Base-by-base conservation (phyloP, 164 flowering plant species). In the Nymphaea colorata region DNA sequence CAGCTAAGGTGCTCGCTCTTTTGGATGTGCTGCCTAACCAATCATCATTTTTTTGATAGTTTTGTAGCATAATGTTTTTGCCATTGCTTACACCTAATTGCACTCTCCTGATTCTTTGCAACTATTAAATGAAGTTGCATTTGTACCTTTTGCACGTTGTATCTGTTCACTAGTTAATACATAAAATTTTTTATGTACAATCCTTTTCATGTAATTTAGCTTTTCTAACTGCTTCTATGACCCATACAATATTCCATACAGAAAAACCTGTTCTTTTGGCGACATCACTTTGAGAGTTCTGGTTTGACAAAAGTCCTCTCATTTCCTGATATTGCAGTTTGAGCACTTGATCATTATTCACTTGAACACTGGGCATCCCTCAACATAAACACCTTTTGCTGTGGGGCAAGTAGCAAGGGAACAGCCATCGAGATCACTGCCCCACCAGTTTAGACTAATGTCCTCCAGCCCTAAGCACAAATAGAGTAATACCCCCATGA, bases 401-500 rank as follows among this genome's bases (percentile, higher is more conserved):
- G 94, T 87, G 0, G 92, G 96, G 67, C 93, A 90, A 42, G 81
- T 62, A 47, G 96, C 93, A 60, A 82, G 69, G 12, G 89, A 79
- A 59, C 97, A 90, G 1, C 84, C 87, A 70, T 87, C 93, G 42
- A 82, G 78, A n/a, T 88, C 81, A 70, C 73, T 81, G 11, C 96
- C 95, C 92, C 94, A 88, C 94, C 94, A 86, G 42, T 67, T 66
- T 16, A 88, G 51, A 63, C 73, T 76, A n/a, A 83, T 66, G 11
- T 75, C 74, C 53, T 85, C 84, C 66, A 79, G 66, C 4, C 87
- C 88, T 74, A 90, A 74, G 57, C 83, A 74, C 15, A 87, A 64
- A 63, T 81, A 90, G 73, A 87, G 64, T 3, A 87, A 75, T 75
- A 90, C 90, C 4, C 82, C 92, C 92, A 88, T 89, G 74, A 92